Conservation (phyloP, 202 grass and related monocot genomes). For the Eragrostis tef region DNA sequence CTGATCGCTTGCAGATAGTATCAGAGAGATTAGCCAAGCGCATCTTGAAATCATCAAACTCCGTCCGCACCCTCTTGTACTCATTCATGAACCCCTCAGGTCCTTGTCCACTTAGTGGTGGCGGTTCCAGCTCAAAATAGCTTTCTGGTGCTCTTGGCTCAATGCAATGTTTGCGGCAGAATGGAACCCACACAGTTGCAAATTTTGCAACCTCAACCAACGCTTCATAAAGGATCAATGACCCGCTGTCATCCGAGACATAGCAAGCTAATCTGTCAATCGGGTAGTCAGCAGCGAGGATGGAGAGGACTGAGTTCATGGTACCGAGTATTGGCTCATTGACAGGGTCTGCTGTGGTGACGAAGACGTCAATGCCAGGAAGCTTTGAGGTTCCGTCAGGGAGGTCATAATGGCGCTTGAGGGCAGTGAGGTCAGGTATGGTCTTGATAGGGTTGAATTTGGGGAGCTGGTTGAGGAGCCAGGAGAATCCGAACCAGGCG, state of each 20-base stretch:
- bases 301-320: constrained; percentile 83
- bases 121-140: constrained; percentile 63
- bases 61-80: constrained; percentile 41
- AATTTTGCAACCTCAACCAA: constrained; percentile 40
- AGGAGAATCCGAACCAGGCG: constrained; percentile 75
- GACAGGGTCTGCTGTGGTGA: constrained; percentile 80
- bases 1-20: constrained; percentile 54
- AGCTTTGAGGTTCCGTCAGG: constrained; percentile 58
- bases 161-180: constrained; percentile 69
- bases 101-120: constrained; percentile 46
- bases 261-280: constrained; percentile 65
- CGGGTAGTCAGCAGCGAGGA: constrained; percentile 76
- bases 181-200: constrained; percentile 71
- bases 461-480: constrained; percentile 84
- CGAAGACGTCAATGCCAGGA: constrained; percentile 75
- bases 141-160: constrained; percentile 75
- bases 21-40: constrained; percentile 49
- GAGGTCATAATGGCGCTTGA: constrained; percentile 55
- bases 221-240: not conserved
- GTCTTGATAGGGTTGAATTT: constrained; percentile 75
- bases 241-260: not conserved
- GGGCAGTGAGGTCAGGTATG: constrained; percentile 58
- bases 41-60: constrained; percentile 71
- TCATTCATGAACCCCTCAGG: constrained; percentile 55
- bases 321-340: constrained; percentile 77